phyloP scores from a whole-genome alignment of 306 rosid species.

The Cicer cuneatum region DNA sequence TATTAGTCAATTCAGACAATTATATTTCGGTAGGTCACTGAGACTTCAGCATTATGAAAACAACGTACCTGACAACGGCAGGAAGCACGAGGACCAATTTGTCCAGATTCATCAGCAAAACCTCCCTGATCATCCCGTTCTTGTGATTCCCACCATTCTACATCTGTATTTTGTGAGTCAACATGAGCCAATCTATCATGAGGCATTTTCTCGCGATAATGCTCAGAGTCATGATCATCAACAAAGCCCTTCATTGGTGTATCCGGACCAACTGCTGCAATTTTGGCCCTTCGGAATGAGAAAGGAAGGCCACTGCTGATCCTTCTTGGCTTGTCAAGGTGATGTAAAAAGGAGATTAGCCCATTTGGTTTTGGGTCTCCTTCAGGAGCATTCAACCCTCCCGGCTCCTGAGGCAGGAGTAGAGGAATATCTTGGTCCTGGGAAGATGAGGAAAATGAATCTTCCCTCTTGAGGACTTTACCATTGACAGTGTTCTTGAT shows the following conservation, averaged over 20 bases:
- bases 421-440: slow-evolving; percentile 82
- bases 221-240: slow-evolving; percentile 65
- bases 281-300: slow-evolving; percentile 54
- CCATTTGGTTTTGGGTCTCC: slow-evolving; percentile 56
- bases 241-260: slow-evolving; percentile 89
- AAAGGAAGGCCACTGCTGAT: slow-evolving; percentile 50
- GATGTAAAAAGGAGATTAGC: slow-evolving; percentile 40
- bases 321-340: slow-evolving; percentile 46
- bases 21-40: slow-evolving; percentile 19
- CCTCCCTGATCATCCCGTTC: slow-evolving; percentile 81
- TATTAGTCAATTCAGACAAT: background rate
- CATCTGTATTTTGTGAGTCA: slow-evolving; percentile 47
- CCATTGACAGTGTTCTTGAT: slow-evolving; percentile 43
- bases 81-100: slow-evolving; percentile 92
- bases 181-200: slow-evolving; percentile 43
- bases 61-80: slow-evolving; percentile 87
- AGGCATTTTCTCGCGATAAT: slow-evolving; percentile 44
- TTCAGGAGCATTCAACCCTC: slow-evolving; percentile 51
- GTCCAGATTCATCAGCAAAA: slow-evolving; percentile 76
- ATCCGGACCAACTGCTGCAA: slow-evolving; percentile 69
- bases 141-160: slow-evolving; percentile 98
- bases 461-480: slow-evolving; percentile 56
- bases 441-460: slow-evolving; percentile 70
- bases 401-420: slow-evolving; percentile 74
- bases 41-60: slow-evolving; percentile 6